These are phyloP conservation scores for Lachancea waltii DNA, from an alignment of 805 yeast genomes.

Conservation along the genomic window DNA sequence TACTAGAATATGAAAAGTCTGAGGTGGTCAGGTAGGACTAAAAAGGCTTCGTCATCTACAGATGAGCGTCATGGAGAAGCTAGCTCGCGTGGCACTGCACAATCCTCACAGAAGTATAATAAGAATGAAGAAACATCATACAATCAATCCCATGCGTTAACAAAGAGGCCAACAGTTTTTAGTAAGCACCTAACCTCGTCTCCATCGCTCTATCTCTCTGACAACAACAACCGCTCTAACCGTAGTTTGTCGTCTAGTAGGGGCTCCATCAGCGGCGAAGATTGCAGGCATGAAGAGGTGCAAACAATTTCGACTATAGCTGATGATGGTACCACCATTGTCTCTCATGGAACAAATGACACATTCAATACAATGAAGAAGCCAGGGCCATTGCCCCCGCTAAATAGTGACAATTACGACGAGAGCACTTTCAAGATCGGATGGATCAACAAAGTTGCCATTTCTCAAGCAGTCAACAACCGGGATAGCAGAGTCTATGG, in stretches of 20 bases:
- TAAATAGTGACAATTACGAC: conserved; percentile 33
- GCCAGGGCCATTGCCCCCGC: neutral
- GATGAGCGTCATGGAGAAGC: conserved; percentile 2
- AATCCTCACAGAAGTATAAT: neutral
- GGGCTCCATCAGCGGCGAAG: neutral
- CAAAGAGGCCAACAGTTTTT: conserved; percentile 5
- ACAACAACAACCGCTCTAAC: conserved; percentile 4
- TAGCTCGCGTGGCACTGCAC: neutral
- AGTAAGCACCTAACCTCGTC: conserved; percentile 2
- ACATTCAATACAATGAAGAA: neutral
- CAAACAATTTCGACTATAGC: neutral
- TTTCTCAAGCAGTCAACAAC: conserved; percentile 13
- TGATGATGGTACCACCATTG: conserved; percentile 4
- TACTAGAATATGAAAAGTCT: conserved; percentile 9
- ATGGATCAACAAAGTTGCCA: conserved; percentile 51
- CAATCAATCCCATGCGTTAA: neutral
- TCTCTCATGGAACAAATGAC: neutral
- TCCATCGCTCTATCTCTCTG: conserved; percentile 6
- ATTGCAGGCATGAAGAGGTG: conserved; percentile 1
- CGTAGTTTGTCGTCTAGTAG: conserved; percentile 6
- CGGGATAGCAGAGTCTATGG: conserved; percentile 27
- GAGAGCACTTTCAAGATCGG: conserved; percentile 42
- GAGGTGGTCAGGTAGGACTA: conserved; percentile 11
- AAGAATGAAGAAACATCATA: neutral
- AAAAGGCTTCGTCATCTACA: conserved; percentile 7